Percentiles rank a stretch among this genome's conserved stretches.
These are phyloP conservation scores for Alternaria alternata DNA, from an alignment of 2,329 filamentous ascomycete genomes.

Conservation along the genomic window DNA sequence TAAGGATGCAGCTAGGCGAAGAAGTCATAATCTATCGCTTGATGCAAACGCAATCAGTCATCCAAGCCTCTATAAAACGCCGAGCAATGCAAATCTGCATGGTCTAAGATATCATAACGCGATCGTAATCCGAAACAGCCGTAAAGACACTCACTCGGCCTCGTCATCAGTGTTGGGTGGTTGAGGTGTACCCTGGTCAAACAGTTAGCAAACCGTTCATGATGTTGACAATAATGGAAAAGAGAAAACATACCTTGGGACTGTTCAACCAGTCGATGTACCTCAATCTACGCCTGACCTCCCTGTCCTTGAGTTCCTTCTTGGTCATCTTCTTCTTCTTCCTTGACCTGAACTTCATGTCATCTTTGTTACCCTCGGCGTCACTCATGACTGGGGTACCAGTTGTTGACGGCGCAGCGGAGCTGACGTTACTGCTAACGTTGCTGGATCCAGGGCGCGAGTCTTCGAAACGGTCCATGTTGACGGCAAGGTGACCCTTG, in stretches of 20 bases:
- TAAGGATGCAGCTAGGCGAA: slow-evolving; percentile 15
- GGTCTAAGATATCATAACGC: slow-evolving; percentile 22
- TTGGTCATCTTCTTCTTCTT: slow-evolving; percentile 99
- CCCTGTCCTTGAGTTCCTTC: slow-evolving; percentile 92
- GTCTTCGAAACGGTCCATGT: slow-evolving; percentile 88
- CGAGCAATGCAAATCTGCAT: slow-evolving; percentile 30
- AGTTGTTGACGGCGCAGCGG: slow-evolving; percentile 52
- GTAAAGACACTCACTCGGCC: slow-evolving; percentile 38
- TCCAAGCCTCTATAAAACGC: slow-evolving; percentile 30
- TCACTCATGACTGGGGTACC: slow-evolving; percentile 78
- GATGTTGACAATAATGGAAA: not conserved
- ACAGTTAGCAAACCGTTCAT: slow-evolving; percentile 28
- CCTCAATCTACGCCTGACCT: slow-evolving; percentile 83
- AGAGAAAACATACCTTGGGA: slow-evolving; percentile 57
- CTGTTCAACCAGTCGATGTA: slow-evolving; percentile 82
- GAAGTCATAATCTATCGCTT: slow-evolving; percentile 18
- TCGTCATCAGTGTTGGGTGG: slow-evolving; percentile 53
- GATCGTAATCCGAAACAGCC: slow-evolving; percentile 15
- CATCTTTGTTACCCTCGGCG: slow-evolving; percentile 77
- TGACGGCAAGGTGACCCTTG: slow-evolving; percentile 77
- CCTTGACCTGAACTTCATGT: slow-evolving; percentile 89
- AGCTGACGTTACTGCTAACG: slow-evolving; percentile 55
- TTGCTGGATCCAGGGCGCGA: slow-evolving; percentile 69
- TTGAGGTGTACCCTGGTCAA: slow-evolving; percentile 48
- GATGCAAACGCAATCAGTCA: slow-evolving; percentile 15